Evolutionary conservation across 192 early-diverging fungal genomes (phyloP).

Genomic region (Chytriomyces hyalinus): DNA sequence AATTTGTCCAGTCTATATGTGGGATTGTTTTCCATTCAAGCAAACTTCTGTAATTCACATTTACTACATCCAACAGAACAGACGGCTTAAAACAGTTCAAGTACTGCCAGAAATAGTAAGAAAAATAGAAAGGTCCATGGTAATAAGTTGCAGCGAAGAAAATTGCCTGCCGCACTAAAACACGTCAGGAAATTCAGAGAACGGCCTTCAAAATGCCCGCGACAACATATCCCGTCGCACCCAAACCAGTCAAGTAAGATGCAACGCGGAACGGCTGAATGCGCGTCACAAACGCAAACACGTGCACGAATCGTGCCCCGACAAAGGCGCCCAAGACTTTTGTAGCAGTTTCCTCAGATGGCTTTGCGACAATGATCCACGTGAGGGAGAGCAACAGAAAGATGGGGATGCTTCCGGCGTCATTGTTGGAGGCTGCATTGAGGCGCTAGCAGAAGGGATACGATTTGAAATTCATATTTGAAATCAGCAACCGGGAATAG

Average conservation of each 20-base stretch:
- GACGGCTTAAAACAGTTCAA: no score
- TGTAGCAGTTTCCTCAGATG: neutral
- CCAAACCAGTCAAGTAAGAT: neutral
- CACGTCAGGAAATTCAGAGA: neutral
- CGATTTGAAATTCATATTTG: no score
- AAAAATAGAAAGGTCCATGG: no score
- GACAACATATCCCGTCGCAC: neutral
- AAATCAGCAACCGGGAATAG: no score
- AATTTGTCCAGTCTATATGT: no score
- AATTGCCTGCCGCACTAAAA: no score
- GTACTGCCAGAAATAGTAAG: no score
- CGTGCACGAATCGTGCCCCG: constrained; percentile 8
- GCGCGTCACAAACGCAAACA: constrained; percentile 12
- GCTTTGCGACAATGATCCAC: constrained; percentile 5
- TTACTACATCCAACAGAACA: no score
- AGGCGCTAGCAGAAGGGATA: no score
- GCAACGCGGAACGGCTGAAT: constrained; percentile 14
- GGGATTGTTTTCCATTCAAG: no score
- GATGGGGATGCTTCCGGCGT: neutral
- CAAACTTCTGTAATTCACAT: no score
- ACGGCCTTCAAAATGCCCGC: neutral
- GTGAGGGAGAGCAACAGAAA: constrained; percentile 26
- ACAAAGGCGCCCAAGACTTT: neutral
- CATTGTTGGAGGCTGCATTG: neutral
- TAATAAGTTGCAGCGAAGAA: no score